These are phyloP conservation scores for Butyriboletus regius DNA, from an alignment of 1,284 basidiomycete species.

Conservation along the genomic window DNA sequence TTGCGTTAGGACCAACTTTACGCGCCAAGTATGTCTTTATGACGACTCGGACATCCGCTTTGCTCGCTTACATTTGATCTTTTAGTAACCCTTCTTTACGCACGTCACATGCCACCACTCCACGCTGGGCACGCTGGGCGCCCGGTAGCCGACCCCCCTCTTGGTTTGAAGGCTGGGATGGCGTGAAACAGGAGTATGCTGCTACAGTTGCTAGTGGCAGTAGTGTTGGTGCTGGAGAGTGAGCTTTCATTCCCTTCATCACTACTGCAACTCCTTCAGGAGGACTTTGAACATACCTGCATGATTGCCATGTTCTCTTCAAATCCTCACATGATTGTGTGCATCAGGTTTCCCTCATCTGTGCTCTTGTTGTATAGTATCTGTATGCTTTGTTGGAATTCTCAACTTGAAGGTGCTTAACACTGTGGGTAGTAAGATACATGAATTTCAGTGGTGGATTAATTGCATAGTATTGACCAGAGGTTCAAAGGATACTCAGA, in stretches of 20 bases:
- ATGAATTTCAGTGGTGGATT: not conserved
- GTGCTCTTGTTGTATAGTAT: not conserved
- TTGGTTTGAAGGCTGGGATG: conserved; percentile 30
- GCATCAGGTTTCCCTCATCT: not conserved
- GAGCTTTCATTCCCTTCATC: not conserved
- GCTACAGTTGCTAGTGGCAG: conserved; percentile 29
- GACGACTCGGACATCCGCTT: not conserved
- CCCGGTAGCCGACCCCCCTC: conserved; percentile 31
- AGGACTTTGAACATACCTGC: not conserved
- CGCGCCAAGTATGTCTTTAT: conserved; percentile 42
- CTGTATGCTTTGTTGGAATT: too few species aligned
- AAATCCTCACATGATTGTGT: not conserved
- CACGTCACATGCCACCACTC: conserved; percentile 6
- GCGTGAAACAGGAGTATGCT: conserved; percentile 30
- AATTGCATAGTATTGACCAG: not conserved
- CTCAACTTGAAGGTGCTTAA: too few species aligned
- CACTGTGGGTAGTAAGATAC: not conserved
- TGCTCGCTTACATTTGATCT: not conserved
- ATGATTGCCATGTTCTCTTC: not conserved
- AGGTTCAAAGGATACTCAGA: not conserved
- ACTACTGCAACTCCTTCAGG: not conserved
- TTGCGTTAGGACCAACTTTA: conserved; percentile 53
- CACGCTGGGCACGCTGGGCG: conserved; percentile 27
- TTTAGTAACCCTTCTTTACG: conserved; percentile 26
- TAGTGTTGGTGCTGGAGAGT: conserved; percentile 25